Base-by-base conservation (phyloP, 106 monocot species). In the Amphibolis antarctica region DNA sequence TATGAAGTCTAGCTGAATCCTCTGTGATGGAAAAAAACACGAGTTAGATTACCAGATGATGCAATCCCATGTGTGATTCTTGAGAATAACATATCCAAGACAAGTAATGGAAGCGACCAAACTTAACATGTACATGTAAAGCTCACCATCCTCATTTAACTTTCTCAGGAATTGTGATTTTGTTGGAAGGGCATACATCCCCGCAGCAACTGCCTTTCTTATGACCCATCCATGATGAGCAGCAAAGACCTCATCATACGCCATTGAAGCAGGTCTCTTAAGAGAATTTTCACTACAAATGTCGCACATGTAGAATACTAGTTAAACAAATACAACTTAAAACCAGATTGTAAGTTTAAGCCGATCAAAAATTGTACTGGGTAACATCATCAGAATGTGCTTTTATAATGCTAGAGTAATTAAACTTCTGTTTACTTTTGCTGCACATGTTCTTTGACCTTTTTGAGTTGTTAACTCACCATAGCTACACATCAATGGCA, bases 191-290 rank as follows among this genome's bases (percentile, higher is more conserved):
- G 78, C 69, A 71, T 88, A 84, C 75, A 89, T 80, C 44, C 86
- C 89, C 4, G 81, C 80, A 46, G 75, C 75, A 66, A 96, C 94
- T 46, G 86, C 89, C 69, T 84, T 86, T 59, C 81, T 80, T 25
- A 96, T 82, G 45, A 69, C 79, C 94, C 84, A 82, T 48, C 84
- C 84, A 80, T 96, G 94, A 65, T 96, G 86, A 49, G 84, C 89
- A 53, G 89, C 84, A 72, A 96, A 89, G 22, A 96, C 89, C 65
- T 82, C 70, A 0, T 75, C 72, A 64, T 90, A 96, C 43, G 94
- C 86, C 28, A 74, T 29, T 48, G 94, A 89, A 52, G 89, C 94
- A 18, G 89, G 63, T 66, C 82, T 77, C 64, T 51, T 80, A 20
- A 90, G 81, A 22, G 89, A 96, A 64, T 86, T 84, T 20, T 84